phyloP scores from a whole-genome alignment of 2,329 filamentous ascomycete species.

The Claviceps sp. region DNA sequence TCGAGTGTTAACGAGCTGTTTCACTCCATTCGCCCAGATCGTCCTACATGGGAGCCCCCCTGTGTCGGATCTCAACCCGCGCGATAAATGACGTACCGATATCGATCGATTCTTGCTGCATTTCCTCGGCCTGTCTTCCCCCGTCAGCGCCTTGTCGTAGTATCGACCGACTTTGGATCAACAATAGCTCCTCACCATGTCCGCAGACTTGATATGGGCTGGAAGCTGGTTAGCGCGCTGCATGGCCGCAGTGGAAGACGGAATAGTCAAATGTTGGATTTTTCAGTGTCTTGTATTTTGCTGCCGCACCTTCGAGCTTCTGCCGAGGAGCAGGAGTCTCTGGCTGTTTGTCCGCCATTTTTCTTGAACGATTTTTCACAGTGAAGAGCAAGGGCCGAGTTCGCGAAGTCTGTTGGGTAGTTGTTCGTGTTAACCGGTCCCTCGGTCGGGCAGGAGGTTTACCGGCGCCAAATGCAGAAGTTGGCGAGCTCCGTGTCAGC shows the following conservation, averaged over 20 bases:
- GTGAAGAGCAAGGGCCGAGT: background rate
- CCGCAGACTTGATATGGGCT: constrained; percentile 96
- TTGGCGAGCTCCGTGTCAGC: no score
- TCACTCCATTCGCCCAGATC: background rate
- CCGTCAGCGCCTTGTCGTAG: constrained; percentile 15
- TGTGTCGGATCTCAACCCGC: no score
- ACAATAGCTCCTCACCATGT: constrained; percentile 59
- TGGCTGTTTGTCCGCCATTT: constrained; percentile 27
- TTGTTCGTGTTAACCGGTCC: background rate
- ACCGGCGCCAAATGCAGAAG: no score
- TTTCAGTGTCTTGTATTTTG: background rate
- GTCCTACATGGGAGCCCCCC: no score
- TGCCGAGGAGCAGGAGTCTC: constrained; percentile 44
- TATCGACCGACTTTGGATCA: background rate
- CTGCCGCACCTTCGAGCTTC: constrained; percentile 58
- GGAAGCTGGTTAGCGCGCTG: constrained; percentile 10
- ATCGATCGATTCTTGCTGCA: constrained; percentile 92
- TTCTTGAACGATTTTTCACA: background rate
- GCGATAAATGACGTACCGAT: constrained; percentile 52
- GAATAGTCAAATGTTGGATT: background rate
- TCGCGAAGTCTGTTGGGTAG: background rate
- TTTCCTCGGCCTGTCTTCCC: constrained; percentile 67
- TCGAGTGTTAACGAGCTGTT: background rate
- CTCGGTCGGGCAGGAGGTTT: background rate
- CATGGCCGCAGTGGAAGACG: background rate